Evolutionary conservation across 139 green algal genomes (phyloP).

Genomic region (Chlamydomonas asymmetrica): DNA sequence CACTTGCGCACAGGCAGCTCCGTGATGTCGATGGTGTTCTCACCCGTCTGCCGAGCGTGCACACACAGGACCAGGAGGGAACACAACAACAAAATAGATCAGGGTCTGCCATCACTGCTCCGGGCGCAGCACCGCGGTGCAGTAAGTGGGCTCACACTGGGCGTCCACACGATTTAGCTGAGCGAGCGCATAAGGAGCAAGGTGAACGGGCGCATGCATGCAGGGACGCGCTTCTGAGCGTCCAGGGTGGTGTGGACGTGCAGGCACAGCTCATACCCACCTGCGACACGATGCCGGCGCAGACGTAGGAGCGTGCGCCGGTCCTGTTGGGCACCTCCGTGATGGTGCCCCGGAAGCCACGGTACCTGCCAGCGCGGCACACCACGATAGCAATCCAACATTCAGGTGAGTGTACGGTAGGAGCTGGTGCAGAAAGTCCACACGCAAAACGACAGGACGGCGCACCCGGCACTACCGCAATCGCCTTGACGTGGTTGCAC

Average conservation of each 20-base stretch:
- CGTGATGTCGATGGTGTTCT: slow-evolving; percentile 86
- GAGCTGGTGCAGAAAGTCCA: no score
- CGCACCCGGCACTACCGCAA: no score
- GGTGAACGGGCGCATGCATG: background rate
- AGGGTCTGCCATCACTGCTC: no score
- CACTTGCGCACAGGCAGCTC: slow-evolving; percentile 97
- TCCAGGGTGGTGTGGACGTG: no score
- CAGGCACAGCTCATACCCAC: no score
- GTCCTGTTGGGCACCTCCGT: slow-evolving; percentile 68
- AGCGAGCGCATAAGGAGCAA: background rate
- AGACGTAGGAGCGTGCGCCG: slow-evolving; percentile 67
- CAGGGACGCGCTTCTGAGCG: background rate
- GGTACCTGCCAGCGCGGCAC: slow-evolving; percentile 12
- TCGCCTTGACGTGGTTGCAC: no score
- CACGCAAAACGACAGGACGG: no score
- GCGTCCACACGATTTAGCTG: no score
- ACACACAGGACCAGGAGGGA: background rate
- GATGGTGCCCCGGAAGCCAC: slow-evolving; percentile 69
- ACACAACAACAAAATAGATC: background rate
- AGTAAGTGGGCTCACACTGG: no score
- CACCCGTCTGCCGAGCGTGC: slow-evolving; percentile 12
- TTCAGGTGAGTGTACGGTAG: slow-evolving; percentile 21
- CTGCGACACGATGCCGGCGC: slow-evolving; percentile 73
- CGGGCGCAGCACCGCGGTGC: no score
- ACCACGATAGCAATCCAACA: background rate